Conservation (phyloP, 345 rosid species). For the Tarenaya hassleriana region DNA sequence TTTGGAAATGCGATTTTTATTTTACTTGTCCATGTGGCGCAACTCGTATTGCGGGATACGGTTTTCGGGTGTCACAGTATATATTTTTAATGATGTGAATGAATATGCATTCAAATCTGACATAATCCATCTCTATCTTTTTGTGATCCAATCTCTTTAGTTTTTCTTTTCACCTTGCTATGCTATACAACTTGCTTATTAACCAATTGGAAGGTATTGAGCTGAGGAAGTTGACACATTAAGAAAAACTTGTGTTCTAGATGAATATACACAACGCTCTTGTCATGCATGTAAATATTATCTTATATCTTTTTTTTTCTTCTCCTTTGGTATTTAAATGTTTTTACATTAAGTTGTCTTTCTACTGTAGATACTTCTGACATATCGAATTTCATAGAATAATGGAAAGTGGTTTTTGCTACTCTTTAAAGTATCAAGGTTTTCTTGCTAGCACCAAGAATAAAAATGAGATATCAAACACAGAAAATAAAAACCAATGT, state of each 20-base stretch:
- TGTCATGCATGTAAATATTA: constrained; percentile 74
- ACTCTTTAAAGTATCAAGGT: constrained; percentile 57
- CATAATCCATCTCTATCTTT: too few species aligned
- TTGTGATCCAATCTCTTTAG: too few species aligned
- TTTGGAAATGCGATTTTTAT: too few species aligned
- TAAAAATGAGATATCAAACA: not conserved
- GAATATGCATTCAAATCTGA: too few species aligned
- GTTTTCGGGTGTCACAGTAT: too few species aligned
- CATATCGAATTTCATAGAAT: constrained; percentile 83
- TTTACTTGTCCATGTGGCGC: too few species aligned
- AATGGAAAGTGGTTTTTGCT: constrained; percentile 70
- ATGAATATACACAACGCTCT: constrained; percentile 84
- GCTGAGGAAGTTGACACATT: constrained; percentile 62
- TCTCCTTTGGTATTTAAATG: not conserved
- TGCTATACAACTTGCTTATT: constrained; percentile 53
- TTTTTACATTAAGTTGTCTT: not conserved
- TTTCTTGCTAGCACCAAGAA: constrained; percentile 3
- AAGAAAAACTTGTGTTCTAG: constrained; percentile 94
- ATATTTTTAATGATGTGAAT: too few species aligned
- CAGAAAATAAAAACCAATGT: not conserved
- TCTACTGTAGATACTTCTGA: constrained; percentile 57
- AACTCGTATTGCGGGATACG: too few species aligned
- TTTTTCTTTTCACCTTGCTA: too few species aligned
- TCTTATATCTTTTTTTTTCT: constrained; percentile 9
- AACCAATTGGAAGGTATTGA: constrained; percentile 59